These are phyloP conservation scores for Gremmenia infestans DNA, from an alignment of 2,329 filamentous ascomycete species.

Conservation along the genomic window DNA sequence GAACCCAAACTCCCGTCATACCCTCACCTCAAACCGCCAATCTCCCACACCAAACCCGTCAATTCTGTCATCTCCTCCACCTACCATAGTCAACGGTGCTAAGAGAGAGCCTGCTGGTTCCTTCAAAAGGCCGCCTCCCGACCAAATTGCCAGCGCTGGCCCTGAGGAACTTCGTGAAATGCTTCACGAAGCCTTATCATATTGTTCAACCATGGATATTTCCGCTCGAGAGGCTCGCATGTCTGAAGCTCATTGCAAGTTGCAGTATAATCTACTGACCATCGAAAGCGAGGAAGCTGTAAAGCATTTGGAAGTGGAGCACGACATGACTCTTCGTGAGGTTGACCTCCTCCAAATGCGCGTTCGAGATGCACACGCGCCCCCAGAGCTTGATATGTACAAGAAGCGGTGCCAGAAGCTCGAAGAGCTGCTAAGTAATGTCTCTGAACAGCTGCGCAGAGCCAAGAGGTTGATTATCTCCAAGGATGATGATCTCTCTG, in stretches of 20 bases:
- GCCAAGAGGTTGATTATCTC: constrained; percentile 76
- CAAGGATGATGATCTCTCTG: constrained; percentile 67
- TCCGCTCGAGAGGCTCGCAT: constrained; percentile 64
- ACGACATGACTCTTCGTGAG: constrained; percentile 84
- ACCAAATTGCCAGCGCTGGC: constrained; percentile 48
- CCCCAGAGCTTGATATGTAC: constrained; percentile 58
- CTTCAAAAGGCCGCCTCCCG: constrained; percentile 36
- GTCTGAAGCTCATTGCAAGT: constrained; percentile 82
- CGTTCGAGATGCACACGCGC: constrained; percentile 54
- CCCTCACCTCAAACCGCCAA: constrained; percentile 6
- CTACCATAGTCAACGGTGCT: constrained; percentile 21
- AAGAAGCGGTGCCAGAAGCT: constrained; percentile 51
- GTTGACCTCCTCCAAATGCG: constrained; percentile 78
- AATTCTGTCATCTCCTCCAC: constrained; percentile 27
- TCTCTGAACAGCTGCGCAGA: constrained; percentile 61
- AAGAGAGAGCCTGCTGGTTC: constrained; percentile 15
- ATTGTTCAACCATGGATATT: constrained; percentile 48
- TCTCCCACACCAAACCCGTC: constrained; percentile 17
- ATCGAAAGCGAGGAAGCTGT: constrained; percentile 81
- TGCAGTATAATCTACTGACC: constrained; percentile 79
- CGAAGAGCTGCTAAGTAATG: constrained; percentile 58
- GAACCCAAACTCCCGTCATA: constrained; percentile 31
- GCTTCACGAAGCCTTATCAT: constrained; percentile 49
- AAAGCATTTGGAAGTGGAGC: constrained; percentile 83
- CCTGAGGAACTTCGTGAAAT: constrained; percentile 52